phyloP scores from a whole-genome alignment of 768 basidiomycete species.

The Candolleomyces aberdarensis region DNA sequence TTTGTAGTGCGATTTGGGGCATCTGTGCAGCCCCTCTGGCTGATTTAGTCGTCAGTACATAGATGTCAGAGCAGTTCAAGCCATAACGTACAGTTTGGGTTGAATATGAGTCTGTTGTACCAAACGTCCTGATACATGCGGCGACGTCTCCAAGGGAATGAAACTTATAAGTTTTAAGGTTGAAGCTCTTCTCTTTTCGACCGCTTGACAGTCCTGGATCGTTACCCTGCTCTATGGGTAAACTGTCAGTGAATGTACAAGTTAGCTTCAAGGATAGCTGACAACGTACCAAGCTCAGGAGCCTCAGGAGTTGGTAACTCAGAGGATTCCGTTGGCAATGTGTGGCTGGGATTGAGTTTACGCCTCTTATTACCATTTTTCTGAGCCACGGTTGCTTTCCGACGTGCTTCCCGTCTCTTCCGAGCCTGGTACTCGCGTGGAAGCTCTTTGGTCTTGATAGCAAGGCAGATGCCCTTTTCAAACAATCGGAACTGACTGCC shows the following conservation, averaged over 20 bases:
- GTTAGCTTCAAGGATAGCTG: too few species aligned
- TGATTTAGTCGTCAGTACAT: not conserved
- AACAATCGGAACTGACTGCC: slow-evolving; percentile 31
- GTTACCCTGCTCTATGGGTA: not conserved
- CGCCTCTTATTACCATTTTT: not conserved
- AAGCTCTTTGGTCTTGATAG: slow-evolving; percentile 31
- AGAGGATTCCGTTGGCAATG: not conserved
- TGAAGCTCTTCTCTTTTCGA: slow-evolving; percentile 19
- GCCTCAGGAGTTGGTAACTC: not conserved
- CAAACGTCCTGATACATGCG: slow-evolving; percentile 22
- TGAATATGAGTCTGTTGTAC: slow-evolving; percentile 37
- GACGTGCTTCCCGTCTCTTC: slow-evolving; percentile 1
- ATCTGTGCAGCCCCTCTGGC: not conserved
- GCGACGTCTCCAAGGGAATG: slow-evolving; percentile 38
- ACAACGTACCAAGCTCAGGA: not conserved
- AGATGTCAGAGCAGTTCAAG: not conserved
- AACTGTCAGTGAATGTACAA: not conserved
- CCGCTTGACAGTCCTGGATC: not conserved
- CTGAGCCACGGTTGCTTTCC: not conserved
- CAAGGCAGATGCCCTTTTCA: slow-evolving; percentile 17
- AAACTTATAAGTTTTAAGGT: slow-evolving; percentile 32
- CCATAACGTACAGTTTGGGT: slow-evolving; percentile 33
- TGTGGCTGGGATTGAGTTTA: not conserved
- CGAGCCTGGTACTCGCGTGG: slow-evolving; percentile 35
- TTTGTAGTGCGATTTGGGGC: not conserved